Percentiles rank a stretch among this genome's conserved stretches.
phyloP scores from a whole-genome alignment of 2,329 filamentous ascomycete species.

The Alternaria alternata region DNA sequence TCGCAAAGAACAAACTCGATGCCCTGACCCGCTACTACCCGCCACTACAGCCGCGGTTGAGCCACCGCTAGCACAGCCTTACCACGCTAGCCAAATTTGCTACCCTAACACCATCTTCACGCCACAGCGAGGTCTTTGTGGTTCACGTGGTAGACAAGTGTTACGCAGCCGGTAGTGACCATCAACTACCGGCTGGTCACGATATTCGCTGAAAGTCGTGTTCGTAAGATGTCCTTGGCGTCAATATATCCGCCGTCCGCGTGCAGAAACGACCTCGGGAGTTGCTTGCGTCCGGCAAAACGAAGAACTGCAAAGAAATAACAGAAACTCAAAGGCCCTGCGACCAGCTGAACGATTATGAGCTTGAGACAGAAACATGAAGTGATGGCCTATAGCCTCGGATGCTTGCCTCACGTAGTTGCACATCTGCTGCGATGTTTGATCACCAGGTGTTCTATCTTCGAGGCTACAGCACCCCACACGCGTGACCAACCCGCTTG shows the following conservation, averaged over 20 bases:
- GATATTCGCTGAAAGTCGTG: neutral
- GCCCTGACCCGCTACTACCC: conserved; percentile 28
- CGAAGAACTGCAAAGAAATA: neutral
- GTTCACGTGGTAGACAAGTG: neutral
- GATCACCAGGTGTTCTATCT: neutral
- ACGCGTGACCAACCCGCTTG: neutral
- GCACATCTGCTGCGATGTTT: too few relatives aligned
- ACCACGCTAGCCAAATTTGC: conserved; percentile 1
- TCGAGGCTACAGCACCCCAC: neutral
- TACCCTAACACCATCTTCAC: neutral
- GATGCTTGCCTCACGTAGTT: neutral
- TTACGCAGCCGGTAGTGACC: conserved; percentile 8
- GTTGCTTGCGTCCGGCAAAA: neutral
- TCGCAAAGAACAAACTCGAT: conserved; percentile 23
- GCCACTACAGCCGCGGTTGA: conserved; percentile 14
- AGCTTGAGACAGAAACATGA: neutral
- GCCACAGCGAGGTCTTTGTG: neutral
- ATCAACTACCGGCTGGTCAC: conserved; percentile 5
- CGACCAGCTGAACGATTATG: neutral
- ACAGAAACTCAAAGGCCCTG: neutral
- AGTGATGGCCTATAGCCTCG: neutral
- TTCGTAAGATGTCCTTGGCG: neutral
- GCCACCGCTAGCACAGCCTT: conserved; percentile 20
- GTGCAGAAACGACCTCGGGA: neutral
- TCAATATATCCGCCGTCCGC: neutral